Conservation (phyloP, 2,329 filamentous ascomycete species). For the Cladosporium colombiae region DNA sequence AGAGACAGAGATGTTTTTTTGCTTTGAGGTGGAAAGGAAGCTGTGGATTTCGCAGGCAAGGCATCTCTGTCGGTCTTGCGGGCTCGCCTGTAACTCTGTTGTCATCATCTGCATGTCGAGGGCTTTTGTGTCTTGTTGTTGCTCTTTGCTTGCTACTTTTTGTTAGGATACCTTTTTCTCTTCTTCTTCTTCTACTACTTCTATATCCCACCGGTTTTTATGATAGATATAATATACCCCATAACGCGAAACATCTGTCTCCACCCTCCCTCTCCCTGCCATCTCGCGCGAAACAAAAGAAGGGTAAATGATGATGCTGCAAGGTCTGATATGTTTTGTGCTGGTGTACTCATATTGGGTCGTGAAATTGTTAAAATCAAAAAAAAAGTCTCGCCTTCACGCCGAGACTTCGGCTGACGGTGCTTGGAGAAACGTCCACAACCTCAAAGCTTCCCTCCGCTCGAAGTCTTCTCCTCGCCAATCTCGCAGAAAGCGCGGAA, state of each 20-base stretch:
- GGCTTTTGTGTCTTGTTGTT: neutral
- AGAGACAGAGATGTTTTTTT: neutral
- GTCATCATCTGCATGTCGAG: neutral
- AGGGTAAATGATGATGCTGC: neutral
- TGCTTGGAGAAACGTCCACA: neutral
- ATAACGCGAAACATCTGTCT: conserved; percentile 8
- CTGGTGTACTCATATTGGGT: neutral
- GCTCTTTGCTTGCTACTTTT: neutral
- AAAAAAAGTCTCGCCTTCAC: neutral
- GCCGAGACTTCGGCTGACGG: neutral
- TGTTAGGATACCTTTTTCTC: conserved; percentile 16
- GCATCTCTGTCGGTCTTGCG: neutral
- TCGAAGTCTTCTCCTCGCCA: conserved; percentile 46
- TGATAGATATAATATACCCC: conserved; percentile 20
- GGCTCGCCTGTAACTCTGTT: neutral
- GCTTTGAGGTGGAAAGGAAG: neutral
- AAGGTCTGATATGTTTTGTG: neutral
- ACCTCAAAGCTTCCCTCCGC: conserved; percentile 1
- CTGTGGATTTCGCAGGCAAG: neutral
- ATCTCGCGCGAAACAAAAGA: neutral
- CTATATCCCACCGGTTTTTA: neutral
- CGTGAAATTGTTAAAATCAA: neutral
- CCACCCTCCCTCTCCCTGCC: neutral
- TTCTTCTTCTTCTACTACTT: neutral
- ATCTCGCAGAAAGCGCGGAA: conserved; percentile 96